Base-by-base conservation (phyloP, 148 eudicot species). In the Cornus kousa region DNA sequence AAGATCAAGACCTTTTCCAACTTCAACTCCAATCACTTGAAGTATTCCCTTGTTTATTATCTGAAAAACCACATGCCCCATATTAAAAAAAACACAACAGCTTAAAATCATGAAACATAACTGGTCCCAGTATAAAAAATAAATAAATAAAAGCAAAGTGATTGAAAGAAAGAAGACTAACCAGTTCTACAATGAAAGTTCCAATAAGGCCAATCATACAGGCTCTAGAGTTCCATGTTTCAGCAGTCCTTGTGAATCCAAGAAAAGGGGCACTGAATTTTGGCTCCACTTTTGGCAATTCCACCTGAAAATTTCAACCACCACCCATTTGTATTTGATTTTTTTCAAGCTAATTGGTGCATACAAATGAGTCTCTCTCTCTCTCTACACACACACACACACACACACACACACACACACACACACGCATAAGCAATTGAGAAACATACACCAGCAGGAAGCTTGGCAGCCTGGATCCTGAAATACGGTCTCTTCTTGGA, bases 151-250 rank as follows among this genome's bases (percentile, higher is more conserved):
- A 4, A 43, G 37, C 19, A 57, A 43, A 43, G 10, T 72, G 69
- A 50, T 53, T 35, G 10, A 62, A 71, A 19, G 24, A 67, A 57
- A 20, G 50, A 39, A 9, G 46, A 73, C 79, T 72, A 69, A 93
- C 98, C 80, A 95, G 80, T 82, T 95, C 98, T 5, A 95, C 92
- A 70, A 95, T 89, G 82, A 95, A 95, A 28, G 93, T 88, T 22
- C 98, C 98, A 48, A 93, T 90, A 64, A 95, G 97, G 2, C 99
- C 97, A 37, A 95, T 91, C 97, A 95, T 95, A 79, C 97, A 91
- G 76, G 99, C 97, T 87, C 97, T 90, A 11, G 99, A 95, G 83
- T 95, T 95, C 97, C 97, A 95, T 23, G 82, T 79, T 74, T 93
- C 99, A 60, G 97, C 98, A 23, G 92, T 93, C 60, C 37, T 89